A percentile compares a stretch with the other conserved stretches of the same genome.
These are phyloP conservation scores for Corymbia calophylla DNA, from an alignment of 441 rosid genomes.

Conservation along the genomic window DNA sequence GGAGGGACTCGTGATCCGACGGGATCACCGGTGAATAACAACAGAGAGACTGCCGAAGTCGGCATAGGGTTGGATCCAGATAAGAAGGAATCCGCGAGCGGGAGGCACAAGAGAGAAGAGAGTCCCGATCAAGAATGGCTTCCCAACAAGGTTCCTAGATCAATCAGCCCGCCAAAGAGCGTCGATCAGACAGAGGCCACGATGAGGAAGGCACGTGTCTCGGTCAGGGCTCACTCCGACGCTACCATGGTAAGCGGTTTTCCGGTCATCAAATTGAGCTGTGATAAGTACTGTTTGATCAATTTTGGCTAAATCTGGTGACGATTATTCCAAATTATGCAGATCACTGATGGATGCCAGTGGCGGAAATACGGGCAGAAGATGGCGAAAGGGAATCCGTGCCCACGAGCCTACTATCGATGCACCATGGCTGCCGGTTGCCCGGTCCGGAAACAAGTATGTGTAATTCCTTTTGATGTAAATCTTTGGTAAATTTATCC, in stretches of 20 bases:
- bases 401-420: conserved; percentile 12
- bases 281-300: neutral
- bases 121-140: neutral
- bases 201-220: conserved; percentile 17
- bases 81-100: neutral
- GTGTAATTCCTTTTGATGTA: neutral
- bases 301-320: neutral
- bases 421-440: conserved; percentile 12
- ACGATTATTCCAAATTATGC: neutral
- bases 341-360: conserved; percentile 13
- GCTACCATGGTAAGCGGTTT: neutral
- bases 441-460: conserved; percentile 13
- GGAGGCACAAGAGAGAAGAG: neutral
- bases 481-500: neutral
- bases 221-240: conserved; percentile 14
- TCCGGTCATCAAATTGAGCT: neutral
- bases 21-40: neutral
- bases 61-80: neutral
- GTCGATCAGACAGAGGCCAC: conserved; percentile 12
- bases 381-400: conserved; percentile 15
- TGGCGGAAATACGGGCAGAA: conserved; percentile 15
- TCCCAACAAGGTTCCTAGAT: conserved; percentile 4
- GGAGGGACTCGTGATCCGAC: conserved; percentile 1
- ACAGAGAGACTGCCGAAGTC: neutral
- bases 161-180: neutral